A percentile compares a stretch with the other conserved stretches of the same genome.
Conservation (phyloP, 768 basidiomycete genomes). For the Kwoniella shandongensis region DNA sequence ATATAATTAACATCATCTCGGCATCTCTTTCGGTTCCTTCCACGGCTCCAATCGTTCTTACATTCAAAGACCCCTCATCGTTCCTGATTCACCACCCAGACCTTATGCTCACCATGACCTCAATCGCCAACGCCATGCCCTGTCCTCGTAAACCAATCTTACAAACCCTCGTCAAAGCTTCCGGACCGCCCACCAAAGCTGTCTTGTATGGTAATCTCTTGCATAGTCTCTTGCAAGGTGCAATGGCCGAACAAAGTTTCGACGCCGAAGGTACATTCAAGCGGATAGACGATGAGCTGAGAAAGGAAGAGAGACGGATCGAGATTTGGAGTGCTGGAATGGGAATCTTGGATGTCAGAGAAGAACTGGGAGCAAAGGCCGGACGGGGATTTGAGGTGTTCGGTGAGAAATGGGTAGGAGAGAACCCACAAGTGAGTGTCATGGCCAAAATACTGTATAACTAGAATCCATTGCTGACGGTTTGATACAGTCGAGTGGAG, state of each 20-base stretch:
- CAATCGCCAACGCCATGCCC: slow-evolving; percentile 75
- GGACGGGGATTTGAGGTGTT: slow-evolving; percentile 49
- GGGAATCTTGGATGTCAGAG: slow-evolving; percentile 49
- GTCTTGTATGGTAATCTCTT: slow-evolving; percentile 87
- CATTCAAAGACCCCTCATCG: slow-evolving; percentile 60
- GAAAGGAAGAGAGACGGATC: slow-evolving; percentile 40
- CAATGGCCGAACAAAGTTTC: slow-evolving; percentile 58
- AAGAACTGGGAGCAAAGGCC: slow-evolving; percentile 51
- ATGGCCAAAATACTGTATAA: neutral
- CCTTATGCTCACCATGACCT: slow-evolving; percentile 83
- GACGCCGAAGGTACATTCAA: slow-evolving; percentile 30
- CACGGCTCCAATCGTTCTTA: slow-evolving; percentile 55
- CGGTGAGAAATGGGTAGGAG: slow-evolving; percentile 61
- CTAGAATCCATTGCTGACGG: neutral
- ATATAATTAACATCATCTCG: slow-evolving; percentile 69
- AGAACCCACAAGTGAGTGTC: slow-evolving; percentile 55
- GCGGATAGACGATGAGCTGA: slow-evolving; percentile 43
- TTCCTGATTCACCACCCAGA: slow-evolving; percentile 88
- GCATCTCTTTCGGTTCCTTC: slow-evolving; percentile 58
- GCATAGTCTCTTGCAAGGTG: slow-evolving; percentile 85
- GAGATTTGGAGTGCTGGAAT: slow-evolving; percentile 53
- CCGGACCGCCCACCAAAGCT: slow-evolving; percentile 58
- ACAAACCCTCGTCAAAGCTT: slow-evolving; percentile 55
- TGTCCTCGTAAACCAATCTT: slow-evolving; percentile 87
- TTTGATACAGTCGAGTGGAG: slow-evolving; percentile 61